These are phyloP conservation scores for Teunomyces cretensis DNA, from an alignment of 805 yeast genomes.

Conservation along the genomic window DNA sequence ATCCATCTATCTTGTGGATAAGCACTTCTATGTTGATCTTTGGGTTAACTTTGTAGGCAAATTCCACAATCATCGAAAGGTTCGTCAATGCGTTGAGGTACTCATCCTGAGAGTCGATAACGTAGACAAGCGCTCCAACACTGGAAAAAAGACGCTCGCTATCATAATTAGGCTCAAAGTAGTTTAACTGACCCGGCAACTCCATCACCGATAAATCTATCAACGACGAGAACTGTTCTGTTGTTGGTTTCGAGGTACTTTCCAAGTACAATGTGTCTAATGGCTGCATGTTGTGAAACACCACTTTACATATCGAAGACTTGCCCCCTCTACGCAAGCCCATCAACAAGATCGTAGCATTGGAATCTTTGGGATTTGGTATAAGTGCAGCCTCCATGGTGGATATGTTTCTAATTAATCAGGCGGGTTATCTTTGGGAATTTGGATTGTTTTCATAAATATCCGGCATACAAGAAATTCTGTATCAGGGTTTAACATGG, in stretches of 20 bases:
- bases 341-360: constrained; percentile 84
- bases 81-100: constrained; percentile 89
- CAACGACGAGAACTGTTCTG: constrained; percentile 78
- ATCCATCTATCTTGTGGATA: constrained; percentile 94
- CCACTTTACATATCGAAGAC: constrained; percentile 92
- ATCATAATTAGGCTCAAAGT: constrained; percentile 83
- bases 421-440: not conserved
- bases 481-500: too few relatives aligned
- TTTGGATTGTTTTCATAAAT: not conserved
- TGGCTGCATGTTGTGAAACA: constrained; percentile 95
- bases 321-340: constrained; percentile 91
- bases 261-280: constrained; percentile 88
- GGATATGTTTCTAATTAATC: not conserved
- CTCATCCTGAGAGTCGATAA: constrained; percentile 94
- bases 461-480: not conserved
- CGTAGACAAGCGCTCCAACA: constrained; percentile 90
- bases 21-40: constrained; percentile 85
- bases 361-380: constrained; percentile 48
- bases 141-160: constrained; percentile 72
- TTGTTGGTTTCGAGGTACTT: constrained; percentile 84
- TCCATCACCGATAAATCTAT: constrained; percentile 90
- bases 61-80: constrained; percentile 81
- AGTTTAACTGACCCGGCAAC: constrained; percentile 89
- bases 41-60: constrained; percentile 83
- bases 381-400: constrained; percentile 16